Evolutionary conservation across 345 rosid species (phyloP), one percentile per base, ranked within the genome.

Genomic region (Alliaria petiolata): DNA sequence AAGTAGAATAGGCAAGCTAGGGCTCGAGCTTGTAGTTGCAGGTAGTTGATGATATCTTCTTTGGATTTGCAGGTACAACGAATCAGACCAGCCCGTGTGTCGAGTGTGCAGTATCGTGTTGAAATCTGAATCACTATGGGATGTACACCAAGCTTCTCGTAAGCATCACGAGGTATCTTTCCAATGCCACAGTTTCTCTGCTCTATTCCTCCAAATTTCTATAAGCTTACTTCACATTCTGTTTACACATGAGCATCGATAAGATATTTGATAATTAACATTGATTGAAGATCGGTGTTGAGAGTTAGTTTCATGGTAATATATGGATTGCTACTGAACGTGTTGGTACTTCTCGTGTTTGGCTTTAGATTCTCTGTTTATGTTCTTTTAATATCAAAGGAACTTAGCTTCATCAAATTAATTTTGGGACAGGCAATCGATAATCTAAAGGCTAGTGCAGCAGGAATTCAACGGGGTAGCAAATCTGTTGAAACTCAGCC

Each of bases 91-190:
- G 78, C 96, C 96, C 12, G 85, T 95, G 22, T 95, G 99, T 70
- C 80, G 92, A 74, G 86, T 95, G 16, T 95, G 96, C 69, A 85
- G 88, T 61, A 34, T 89, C 20, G 93, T 86, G 56, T 82, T 95
- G 83, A 95, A 91, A 74, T 87, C 95, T 31, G 93, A 87, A 26
- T 83, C 95, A 59, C 74, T 69, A 2, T 95, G 98, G 98, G 93
- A 88, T 81, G 97, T 92, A 1, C 99, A 95, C 80, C 98, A 95
- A 83, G 96, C 89, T 84, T 95, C 98, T 65, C 92, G 93, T 61
- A 95, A 95, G 74, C 99, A 91, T 79, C 89, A 62, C 39, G 88
- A 91, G 97, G 98, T 85, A 33, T 28, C n/a, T 28, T 4, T 28
- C 31, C 1, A 28, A 5, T 28, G 31, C 31, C 31, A 28, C 31